Percentiles rank a stretch among this genome's conserved stretches.
Evolutionary conservation across 2,329 filamentous ascomycete species (phyloP).

Genomic region (Colletotrichum gigasporum): DNA sequence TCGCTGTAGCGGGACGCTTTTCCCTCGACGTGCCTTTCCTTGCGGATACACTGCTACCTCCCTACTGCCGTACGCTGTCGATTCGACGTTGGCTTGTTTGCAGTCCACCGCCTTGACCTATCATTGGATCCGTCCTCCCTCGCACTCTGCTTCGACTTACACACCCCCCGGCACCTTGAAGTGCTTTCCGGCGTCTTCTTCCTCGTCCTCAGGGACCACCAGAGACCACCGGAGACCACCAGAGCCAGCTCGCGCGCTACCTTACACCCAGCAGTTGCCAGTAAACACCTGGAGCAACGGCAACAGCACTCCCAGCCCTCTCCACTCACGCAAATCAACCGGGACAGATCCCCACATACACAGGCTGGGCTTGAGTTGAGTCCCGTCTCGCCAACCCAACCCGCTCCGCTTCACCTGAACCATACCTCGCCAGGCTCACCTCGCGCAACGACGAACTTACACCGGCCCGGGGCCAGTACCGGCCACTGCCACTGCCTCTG

Average conservation of each 20-base stretch:
- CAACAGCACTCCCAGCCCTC: not conserved
- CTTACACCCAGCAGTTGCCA: too few species aligned
- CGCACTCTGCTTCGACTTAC: too few species aligned
- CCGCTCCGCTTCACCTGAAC: constrained; percentile 14
- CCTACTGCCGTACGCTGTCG: too few species aligned
- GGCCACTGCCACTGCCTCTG: not conserved
- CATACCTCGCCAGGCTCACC: not conserved
- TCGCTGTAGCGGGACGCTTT: too few species aligned
- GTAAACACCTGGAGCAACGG: not conserved
- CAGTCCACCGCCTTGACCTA: too few species aligned
- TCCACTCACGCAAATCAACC: constrained; percentile 19
- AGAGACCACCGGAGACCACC: too few species aligned
- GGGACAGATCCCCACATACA: not conserved
- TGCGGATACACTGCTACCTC: not conserved
- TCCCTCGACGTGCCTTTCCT: not conserved
- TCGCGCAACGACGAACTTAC: constrained; percentile 5
- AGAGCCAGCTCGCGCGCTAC: too few species aligned
- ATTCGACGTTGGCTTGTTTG: too few species aligned
- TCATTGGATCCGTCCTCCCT: too few species aligned
- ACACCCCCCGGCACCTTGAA: too few species aligned
- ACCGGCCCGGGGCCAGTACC: not conserved
- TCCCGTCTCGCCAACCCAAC: not conserved
- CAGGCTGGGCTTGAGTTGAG: not conserved
- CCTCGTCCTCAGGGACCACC: too few species aligned
- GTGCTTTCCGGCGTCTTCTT: too few species aligned